These are phyloP conservation scores for Odonthalia washingtoniensis DNA, from an alignment of 31 red algal species.

Conservation along the genomic window DNA sequence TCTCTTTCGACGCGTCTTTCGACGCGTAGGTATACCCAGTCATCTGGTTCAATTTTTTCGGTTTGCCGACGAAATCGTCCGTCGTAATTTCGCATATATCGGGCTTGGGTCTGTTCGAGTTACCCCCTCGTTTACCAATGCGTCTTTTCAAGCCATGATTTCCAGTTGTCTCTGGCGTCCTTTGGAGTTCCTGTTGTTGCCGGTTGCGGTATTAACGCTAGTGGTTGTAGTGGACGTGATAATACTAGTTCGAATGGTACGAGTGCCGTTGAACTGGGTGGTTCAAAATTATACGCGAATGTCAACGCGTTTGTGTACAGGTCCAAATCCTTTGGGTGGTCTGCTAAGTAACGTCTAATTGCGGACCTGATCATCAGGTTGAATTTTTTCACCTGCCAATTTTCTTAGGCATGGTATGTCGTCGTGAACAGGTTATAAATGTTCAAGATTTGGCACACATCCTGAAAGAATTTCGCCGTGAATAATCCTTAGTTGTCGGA, in stretches of 20 bases:
- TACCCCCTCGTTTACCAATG: no score
- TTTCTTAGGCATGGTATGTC: conserved; percentile 51
- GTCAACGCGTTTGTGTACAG: conserved; percentile 3
- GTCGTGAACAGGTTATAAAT: conserved; percentile 29
- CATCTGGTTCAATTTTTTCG: no score
- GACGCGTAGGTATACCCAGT: no score
- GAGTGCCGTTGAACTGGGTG: not conserved
- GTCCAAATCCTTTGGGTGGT: conserved; percentile 5
- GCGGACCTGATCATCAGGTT: conserved; percentile 29
- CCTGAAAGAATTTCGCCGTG: conserved; percentile 30
- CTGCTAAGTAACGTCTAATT: conserved; percentile 20
- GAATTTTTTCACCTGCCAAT: conserved; percentile 50
- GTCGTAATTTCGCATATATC: no score
- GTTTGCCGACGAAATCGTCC: no score
- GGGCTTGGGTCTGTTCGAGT: no score
- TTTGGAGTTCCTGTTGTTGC: no score
- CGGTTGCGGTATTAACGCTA: not conserved
- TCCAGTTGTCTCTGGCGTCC: no score
- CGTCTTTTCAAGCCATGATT: no score
- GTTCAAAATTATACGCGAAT: not conserved
- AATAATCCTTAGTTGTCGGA: conserved; percentile 33
- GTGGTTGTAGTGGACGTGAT: not conserved
- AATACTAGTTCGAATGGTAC: conserved; percentile 11
- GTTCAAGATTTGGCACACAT: conserved; percentile 25
- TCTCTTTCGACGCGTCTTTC: no score